Percentiles rank a stretch among this genome's conserved stretches.
Evolutionary conservation across 257 asterid species (phyloP).

Genomic region (Penstemon newberryi): DNA sequence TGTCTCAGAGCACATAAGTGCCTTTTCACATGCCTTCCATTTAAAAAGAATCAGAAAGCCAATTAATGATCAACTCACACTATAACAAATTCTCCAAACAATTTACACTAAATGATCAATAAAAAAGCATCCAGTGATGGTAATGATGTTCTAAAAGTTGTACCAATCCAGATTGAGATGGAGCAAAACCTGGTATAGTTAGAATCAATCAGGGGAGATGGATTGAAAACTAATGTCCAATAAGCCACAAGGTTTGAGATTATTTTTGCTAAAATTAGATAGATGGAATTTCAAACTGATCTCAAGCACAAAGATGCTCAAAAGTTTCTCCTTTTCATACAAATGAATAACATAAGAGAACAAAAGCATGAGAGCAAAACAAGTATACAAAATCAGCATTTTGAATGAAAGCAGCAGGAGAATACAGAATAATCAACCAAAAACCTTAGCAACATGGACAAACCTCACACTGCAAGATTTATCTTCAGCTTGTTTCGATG

Average conservation of each 20-base stretch:
- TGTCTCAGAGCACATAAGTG: conserved; percentile 40
- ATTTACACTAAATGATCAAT: not conserved
- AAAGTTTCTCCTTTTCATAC: not conserved
- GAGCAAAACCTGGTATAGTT: not conserved
- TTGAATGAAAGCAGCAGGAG: not conserved
- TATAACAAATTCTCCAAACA: conserved; percentile 14
- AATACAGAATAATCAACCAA: not conserved
- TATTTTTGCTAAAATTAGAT: conserved; percentile 6
- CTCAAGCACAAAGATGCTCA: not conserved
- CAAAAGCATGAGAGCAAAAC: not conserved
- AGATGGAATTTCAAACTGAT: not conserved
- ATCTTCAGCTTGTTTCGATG: not conserved
- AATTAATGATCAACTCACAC: conserved; percentile 12
- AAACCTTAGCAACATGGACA: not conserved
- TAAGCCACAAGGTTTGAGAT: not conserved
- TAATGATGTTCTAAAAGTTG: not conserved
- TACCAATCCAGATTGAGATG: not conserved
- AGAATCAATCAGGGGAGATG: not conserved
- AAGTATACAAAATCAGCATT: not conserved
- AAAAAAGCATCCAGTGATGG: not conserved
- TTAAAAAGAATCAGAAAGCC: conserved; percentile 14
- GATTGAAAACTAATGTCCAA: too few relatives aligned
- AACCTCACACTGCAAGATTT: not conserved
- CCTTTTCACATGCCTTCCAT: conserved; percentile 77
- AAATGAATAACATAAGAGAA: not conserved